Base-by-base conservation (phyloP, 345 rosid genomes). In the Lepidium sativum region DNA sequence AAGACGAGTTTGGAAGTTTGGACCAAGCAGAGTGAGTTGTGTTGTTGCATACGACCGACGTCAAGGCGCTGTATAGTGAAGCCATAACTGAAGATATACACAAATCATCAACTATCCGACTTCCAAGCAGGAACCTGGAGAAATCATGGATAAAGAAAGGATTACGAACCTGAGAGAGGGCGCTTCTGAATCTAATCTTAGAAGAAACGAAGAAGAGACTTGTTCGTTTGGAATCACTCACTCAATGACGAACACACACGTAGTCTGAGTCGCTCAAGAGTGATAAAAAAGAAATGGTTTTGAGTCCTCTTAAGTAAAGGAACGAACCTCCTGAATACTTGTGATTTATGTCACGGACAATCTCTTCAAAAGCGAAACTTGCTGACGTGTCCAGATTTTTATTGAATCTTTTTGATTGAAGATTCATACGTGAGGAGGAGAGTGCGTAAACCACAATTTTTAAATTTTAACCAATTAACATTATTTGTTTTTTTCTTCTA, bases 21-120 rank as follows among this genome's bases (percentile, higher is more conserved):
- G 50, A 59, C 44, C 80, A 49, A 25, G 86, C 45, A 35, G 81
- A 78, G 69, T 80, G 82, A 61, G 40, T 63, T 45, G 77, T 75
- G 68, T 83, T 85, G 82, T 84, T 82, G 78, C 84, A 69, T 14
- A 80, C 80, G 29, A 81, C 75, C 0, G 81, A 80, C 56, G 83
- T 75, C 18, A 86, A 75, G 10, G 78, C 55, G 43, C 87, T 60
- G 69, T 84, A 86, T 29, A 86, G 80, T 0, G 91, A 91, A 32
- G 96, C 85, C 99, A 91, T 95, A 47, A 1, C 77, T 73, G 58
- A 21, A 20, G 12, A 45, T 18, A 54, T 35, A 35, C 15, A 37
- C 13, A 1, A 31, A 10, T 4, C 4, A 48, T 5, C 13, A 44
- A 3, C 18, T 11, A 44, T 17, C 23, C 2, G 27, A 50, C 9